Base-by-base conservation (phyloP, 164 flowering plant genomes). In the Piper longum region DNA sequence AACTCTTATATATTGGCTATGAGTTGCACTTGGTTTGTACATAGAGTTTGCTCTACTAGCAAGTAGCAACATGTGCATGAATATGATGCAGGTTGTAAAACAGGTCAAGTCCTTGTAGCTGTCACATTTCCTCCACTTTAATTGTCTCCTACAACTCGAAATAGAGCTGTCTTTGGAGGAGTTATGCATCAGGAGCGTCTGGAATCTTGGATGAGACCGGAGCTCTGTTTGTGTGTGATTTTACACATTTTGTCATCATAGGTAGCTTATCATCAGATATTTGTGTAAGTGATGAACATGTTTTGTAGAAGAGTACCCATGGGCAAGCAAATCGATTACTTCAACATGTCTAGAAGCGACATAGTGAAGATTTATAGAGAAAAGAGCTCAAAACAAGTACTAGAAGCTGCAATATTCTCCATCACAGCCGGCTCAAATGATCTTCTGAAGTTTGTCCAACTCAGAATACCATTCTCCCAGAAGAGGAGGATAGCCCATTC, bases 371-470 rank as follows among this genome's bases (percentile, higher is more conserved):
- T 58, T 19, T 64, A 74, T 63, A 86, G 86, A 68, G 86, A 81
- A 65, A 70, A 66, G 7, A 60, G 68, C 7, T 70, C 81, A 0
- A 67, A 39, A 4, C 64, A 71, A 2, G 55, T 79, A 16, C 59
- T 84, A 13, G 72, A 70, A 66, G 71, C 67, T 4, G 75, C 89
- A 60, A 73, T 86, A 16, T 84, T 84, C 69, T 83, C 92, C 4
- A 5, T 84, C 57, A 79, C 89, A 51, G 66, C 70, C 54, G 93
- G 93, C 3, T 80, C 89, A n/a, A 84, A 84, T 42, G 93, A 84
- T 67, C 61, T 84, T 17, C 44, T 84, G 41, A 79, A 80, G 68
- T 81, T 79, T 52, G 52, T 83, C 65, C 83, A 75, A 68, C 85
- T 82, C 9, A 67, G 73, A 3, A 63, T 83, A 51, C 87, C 89